These are phyloP conservation scores for Coemansia furcata DNA, from an alignment of 192 early-diverging fungal species.

Conservation along the genomic window DNA sequence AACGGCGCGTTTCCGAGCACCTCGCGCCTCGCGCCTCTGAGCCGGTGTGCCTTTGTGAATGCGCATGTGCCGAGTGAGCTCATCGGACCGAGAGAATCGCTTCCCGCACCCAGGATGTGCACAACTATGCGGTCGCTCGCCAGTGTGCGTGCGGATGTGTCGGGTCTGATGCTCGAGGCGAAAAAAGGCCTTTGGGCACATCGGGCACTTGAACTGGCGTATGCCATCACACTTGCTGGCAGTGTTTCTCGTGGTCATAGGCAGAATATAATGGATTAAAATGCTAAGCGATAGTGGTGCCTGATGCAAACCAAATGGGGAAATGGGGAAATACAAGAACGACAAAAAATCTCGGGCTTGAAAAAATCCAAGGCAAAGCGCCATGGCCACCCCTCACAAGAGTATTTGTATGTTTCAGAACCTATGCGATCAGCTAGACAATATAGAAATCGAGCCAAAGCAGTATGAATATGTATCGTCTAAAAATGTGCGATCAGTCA, in stretches of 20 bases:
- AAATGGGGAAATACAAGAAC: not conserved
- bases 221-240: conserved; percentile 39
- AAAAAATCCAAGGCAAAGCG: conserved; percentile 1
- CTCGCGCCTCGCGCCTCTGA: conserved; percentile 37
- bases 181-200: conserved; percentile 72
- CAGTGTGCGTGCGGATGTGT: conserved; percentile 83
- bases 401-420: conserved; percentile 15
- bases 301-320: not conserved
- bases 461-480: conserved; percentile 22
- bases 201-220: conserved; percentile 71
- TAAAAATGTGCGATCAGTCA: conserved; percentile 4
- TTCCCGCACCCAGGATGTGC: conserved; percentile 74
- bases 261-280: not conserved
- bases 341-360: not conserved
- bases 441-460: conserved; percentile 7
- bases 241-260: conserved; percentile 39
- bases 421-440: conserved; percentile 14
- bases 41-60: conserved; percentile 47
- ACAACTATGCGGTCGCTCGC: conserved; percentile 82
- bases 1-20: conserved; percentile 35
- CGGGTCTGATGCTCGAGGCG: conserved; percentile 78
- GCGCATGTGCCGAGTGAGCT: conserved; percentile 71
- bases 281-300: not conserved
- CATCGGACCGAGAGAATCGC: conserved; percentile 75
- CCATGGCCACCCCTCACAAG: not conserved